Conservation (phyloP, 2,329 filamentous ascomycete species). For the Fusarium torulosum region DNA sequence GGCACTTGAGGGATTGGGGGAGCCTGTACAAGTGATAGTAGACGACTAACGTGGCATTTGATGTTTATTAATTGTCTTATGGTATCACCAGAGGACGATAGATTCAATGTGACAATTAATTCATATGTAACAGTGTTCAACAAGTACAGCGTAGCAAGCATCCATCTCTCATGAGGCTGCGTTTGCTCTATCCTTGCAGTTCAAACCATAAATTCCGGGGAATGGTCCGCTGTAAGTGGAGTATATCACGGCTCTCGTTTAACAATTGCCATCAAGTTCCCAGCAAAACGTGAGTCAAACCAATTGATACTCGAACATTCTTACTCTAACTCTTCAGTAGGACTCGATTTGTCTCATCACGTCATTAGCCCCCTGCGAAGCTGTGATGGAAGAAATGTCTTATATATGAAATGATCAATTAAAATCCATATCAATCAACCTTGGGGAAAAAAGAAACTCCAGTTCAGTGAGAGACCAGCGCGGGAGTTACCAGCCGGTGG, state of each 20-base stretch:
- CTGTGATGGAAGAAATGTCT: constrained; percentile 36
- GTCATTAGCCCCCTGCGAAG: constrained; percentile 36
- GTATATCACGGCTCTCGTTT: constrained; percentile 26
- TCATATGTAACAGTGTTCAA: neutral
- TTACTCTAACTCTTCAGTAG: neutral
- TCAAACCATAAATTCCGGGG: constrained; percentile 35
- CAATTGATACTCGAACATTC: neutral
- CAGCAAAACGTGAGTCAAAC: constrained; percentile 10
- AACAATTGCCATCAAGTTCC: constrained; percentile 4
- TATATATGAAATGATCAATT: constrained; percentile 6
- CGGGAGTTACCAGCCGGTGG: neutral
- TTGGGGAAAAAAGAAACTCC: constrained; percentile 4
- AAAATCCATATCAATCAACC: neutral
- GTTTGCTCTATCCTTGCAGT: constrained; percentile 26
- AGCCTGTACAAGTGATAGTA: neutral
- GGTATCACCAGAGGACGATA: neutral
- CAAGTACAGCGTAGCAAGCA: no score
- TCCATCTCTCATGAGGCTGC: neutral
- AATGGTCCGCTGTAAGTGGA: constrained; percentile 43
- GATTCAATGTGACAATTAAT: neutral
- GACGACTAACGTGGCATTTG: neutral
- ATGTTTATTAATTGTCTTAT: neutral
- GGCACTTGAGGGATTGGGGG: constrained; percentile 16
- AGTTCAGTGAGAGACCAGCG: neutral
- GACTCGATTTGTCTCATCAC: constrained; percentile 27